Base-by-base conservation (phyloP, 768 basidiomycete genomes). In the Galerina sulciceps region DNA sequence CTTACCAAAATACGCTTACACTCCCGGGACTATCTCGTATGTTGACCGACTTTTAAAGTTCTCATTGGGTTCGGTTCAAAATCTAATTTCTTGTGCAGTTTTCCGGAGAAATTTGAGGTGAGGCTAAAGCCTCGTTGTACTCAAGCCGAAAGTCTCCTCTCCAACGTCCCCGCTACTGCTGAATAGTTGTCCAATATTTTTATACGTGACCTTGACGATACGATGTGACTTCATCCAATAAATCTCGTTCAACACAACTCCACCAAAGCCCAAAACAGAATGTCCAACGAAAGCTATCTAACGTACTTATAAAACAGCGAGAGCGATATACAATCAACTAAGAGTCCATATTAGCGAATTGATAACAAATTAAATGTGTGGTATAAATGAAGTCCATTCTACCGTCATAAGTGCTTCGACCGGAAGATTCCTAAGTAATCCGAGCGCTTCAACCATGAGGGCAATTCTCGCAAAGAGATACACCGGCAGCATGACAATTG, bases 21-120 rank as follows among this genome's bases (percentile, higher is more conserved):
- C 65, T 0, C 61, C 62, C 5, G 64, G 64, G 1, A 60, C 60
- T 20, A 62, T 64, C 40, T 58, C 59, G 65, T 70, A 63, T 31
- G 61, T 71, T 53, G 20, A 45, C 23, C 60, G 9, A 63, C 63
- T 42, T 40, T 55, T 37, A 59, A 64, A 42, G 17, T 53, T 17
- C 11, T 20, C 31, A 8, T 31, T 4, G 26, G 26, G 2, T 57
- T 20, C 2, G 1, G n/a, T n/a, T n/a, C n/a, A n/a, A n/a, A 10
- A 18, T 10, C 50, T 38, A 15, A 38, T 4, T 20, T n/a, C n/a
- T 37, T 26, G 9, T 48, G 37, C 22, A 69, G 68, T 18, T 67
- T 65, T 49, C 69, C 69, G 8, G 63, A 68, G 48, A 54, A 67
- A 2, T 71, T 68, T 44, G 43, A 57, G 20, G 48, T 69, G 51